Percentiles rank a stretch among this genome's conserved stretches.
Conservation (phyloP, 352 stramenopile species). For the Phytophthora nicotianae region DNA sequence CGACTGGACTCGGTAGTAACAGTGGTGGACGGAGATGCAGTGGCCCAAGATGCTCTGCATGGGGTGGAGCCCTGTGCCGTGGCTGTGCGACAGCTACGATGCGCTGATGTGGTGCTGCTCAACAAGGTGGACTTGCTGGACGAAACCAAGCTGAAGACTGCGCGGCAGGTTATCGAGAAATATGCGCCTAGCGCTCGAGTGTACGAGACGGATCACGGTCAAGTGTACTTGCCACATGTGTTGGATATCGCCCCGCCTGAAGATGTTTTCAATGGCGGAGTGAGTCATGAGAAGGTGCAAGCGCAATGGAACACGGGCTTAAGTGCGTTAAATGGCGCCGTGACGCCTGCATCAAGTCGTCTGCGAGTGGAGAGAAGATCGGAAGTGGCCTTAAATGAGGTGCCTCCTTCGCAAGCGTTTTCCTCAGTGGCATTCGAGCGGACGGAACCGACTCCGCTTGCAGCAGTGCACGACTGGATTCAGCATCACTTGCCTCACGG, state of each 20-base stretch:
- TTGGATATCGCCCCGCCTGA: slow-evolving; percentile 71
- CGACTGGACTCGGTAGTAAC: slow-evolving; percentile 78
- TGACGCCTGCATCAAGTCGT: slow-evolving; percentile 33
- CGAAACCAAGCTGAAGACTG: slow-evolving; percentile 29
- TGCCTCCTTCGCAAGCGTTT: slow-evolving; percentile 28
- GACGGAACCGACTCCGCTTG: slow-evolving; percentile 40
- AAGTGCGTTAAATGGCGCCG: slow-evolving; percentile 30
- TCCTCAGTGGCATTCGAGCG: slow-evolving; percentile 57
- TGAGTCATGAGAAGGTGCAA: slow-evolving; percentile 74
- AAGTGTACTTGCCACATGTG: slow-evolving; percentile 73
- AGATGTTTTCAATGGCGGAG: slow-evolving; percentile 45
- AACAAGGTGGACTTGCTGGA: slow-evolving; percentile 82
- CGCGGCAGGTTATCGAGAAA: slow-evolving; percentile 39
- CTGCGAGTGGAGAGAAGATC: slow-evolving; percentile 33
- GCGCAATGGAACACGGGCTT: slow-evolving; percentile 61
- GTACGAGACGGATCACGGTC: slow-evolving; percentile 69
- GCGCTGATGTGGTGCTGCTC: slow-evolving; percentile 79
- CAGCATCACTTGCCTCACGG: slow-evolving; percentile 36
- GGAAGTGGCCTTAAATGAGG: neutral
- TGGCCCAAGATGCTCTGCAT: slow-evolving; percentile 48
- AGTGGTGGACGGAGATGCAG: slow-evolving; percentile 75
- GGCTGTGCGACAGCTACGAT: slow-evolving; percentile 63
- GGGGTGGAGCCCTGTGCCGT: slow-evolving; percentile 44
- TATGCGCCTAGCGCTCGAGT: slow-evolving; percentile 62
- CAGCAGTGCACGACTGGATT: slow-evolving; percentile 61